A percentile compares a stretch with the other conserved stretches of the same genome.
Evolutionary conservation across 2,329 filamentous ascomycete species (phyloP).

Genomic region (Dactylonectria estremocensis): DNA sequence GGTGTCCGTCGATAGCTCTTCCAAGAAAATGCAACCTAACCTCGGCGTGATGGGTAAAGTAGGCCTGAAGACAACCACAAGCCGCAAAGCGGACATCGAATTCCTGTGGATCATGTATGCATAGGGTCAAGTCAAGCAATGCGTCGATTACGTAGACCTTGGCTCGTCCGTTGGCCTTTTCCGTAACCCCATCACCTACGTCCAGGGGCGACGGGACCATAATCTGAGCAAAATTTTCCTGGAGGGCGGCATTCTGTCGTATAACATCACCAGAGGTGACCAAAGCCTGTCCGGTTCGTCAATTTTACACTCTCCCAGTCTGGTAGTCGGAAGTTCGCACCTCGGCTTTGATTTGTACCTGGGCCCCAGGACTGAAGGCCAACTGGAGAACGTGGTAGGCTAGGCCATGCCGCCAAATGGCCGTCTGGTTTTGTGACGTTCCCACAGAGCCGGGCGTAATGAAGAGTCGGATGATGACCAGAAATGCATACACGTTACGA

Average conservation of each 20-base stretch:
- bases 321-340: conserved; percentile 56
- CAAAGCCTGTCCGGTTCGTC: conserved; percentile 72
- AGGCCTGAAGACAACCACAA: conserved; percentile 92
- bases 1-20: conserved; percentile 90
- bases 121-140: conserved; percentile 85
- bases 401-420: conserved; percentile 88
- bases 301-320: conserved; percentile 21
- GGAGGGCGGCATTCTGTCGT: conserved; percentile 81
- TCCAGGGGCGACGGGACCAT: conserved; percentile 78
- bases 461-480: conserved; percentile 90
- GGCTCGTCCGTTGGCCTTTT: conserved; percentile 65
- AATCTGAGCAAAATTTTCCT: conserved; percentile 91
- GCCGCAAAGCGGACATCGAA: conserved; percentile 89
- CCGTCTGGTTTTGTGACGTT: conserved; percentile 85
- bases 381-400: conserved; percentile 85
- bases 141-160: conserved; percentile 94
- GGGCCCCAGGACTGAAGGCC: conserved; percentile 82
- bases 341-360: conserved; percentile 86
- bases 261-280: conserved; percentile 91
- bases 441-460: conserved; percentile 84
- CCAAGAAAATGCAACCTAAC: conserved; percentile 89
- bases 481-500: conserved; percentile 91
- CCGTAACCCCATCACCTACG: conserved; percentile 52
- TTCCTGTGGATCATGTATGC: conserved; percentile 74
- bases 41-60: conserved; percentile 85